Conservation (phyloP, 1,284 basidiomycete species). For the Tetrapyrgos nigripes region DNA sequence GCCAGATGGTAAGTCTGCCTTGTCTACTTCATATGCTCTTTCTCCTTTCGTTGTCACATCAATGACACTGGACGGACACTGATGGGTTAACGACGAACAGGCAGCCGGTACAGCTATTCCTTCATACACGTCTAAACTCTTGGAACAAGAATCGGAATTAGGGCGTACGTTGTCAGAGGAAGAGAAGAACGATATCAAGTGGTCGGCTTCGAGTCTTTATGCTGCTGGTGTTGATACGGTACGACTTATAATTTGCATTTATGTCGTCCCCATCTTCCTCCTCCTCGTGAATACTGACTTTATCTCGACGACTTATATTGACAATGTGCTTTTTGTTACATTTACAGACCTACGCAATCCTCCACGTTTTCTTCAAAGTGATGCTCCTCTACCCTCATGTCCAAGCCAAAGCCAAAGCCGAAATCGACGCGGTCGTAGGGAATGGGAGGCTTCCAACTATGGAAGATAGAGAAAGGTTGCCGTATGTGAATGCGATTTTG, state of each 20-base stretch:
- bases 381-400: conserved; percentile 31
- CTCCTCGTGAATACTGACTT: not conserved
- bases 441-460: conserved; percentile 32
- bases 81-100: conserved; percentile 9
- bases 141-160: conserved; percentile 7
- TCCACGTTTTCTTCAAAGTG: conserved; percentile 15
- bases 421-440: conserved; percentile 31
- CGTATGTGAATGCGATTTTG: conserved; percentile 36
- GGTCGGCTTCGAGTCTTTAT: conserved; percentile 28
- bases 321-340: not conserved
- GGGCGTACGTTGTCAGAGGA: conserved; percentile 8
- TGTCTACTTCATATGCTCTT: not conserved
- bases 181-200: conserved; percentile 27
- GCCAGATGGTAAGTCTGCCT: conserved; percentile 21
- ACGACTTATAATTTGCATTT: too few relatives aligned
- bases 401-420: conserved; percentile 28
- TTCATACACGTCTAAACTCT: conserved; percentile 22
- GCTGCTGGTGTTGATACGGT: conserved; percentile 14
- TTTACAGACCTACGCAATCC: not conserved
- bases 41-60: too few relatives aligned
- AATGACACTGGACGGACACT: not conserved
- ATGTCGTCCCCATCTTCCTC: too few relatives aligned
- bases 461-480: conserved; percentile 32
- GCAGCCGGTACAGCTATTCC: conserved; percentile 21
- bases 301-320: too few relatives aligned